Base-by-base conservation (phyloP, 306 rosid genomes). In the Herpetospermum pedunculosum region DNA sequence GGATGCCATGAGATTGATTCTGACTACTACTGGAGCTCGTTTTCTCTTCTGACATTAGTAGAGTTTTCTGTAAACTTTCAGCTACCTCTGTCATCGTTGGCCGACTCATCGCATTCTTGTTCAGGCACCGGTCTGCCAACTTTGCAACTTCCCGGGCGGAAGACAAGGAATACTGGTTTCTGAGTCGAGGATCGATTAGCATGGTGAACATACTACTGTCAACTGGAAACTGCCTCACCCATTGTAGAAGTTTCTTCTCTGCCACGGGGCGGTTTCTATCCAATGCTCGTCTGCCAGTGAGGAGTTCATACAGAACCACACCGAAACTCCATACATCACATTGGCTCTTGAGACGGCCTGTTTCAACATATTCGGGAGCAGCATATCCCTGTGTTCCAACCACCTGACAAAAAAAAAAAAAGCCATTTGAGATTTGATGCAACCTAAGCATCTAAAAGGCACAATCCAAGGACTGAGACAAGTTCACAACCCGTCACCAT, bases 301-400 rank as follows among this genome's bases (percentile, higher is more conserved):
- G 92, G 18, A 95, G 84, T 86, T 95, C 99, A 50, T 91, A 95
- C 4, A 95, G 87, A 14, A 95, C 99, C 72, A 95, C 99, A 57
- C 99, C 99, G 8, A 88, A 91, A 85, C 89, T 92, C 96, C 96
- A 95, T 60, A 89, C 49, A 47, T 95, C 99, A 28, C 96, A 85
- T 48, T 90, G 78, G 26, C 60, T 72, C 63, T 83, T 84, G 28
- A 95, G 89, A 57, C 85, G 97, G 19, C 99, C 99, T 4, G 97
- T 91, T 76, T 87, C 87, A 6, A 95, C 3, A 35, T 95, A 95
- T 57, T 95, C 99, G 2, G 99, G 99, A 1, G 99, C 97, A 29
- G 97, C 99, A 78, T 95, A 95, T 59, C 99, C 99, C 7, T 84
- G 79, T 1, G 99, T 95, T 74, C 99, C 99, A 18, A 95, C 96